Percentiles rank a stretch among this genome's conserved stretches.
Conservation (phyloP, 1,284 basidiomycete genomes). For the Cystobasidium pallidum region DNA sequence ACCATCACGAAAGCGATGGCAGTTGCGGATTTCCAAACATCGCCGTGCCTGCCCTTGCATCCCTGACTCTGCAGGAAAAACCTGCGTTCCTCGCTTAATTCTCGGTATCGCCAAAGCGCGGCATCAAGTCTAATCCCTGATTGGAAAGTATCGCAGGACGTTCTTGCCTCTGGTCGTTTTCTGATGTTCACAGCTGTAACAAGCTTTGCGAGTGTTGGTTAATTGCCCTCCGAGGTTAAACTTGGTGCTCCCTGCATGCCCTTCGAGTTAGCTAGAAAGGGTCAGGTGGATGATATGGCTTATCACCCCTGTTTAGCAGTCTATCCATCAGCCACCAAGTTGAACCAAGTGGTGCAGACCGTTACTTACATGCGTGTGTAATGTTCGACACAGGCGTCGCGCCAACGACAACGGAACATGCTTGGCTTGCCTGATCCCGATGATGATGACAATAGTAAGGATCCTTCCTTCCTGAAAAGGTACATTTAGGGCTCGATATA, state of each 20-base stretch:
- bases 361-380: too few relatives aligned
- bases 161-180: constrained; percentile 35
- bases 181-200: too few relatives aligned
- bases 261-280: constrained; percentile 35
- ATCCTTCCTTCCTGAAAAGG: too few relatives aligned
- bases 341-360: too few relatives aligned
- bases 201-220: constrained; percentile 37
- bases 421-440: constrained; percentile 32
- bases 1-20: background rate
- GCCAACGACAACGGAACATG: constrained; percentile 29
- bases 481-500: too few relatives aligned
- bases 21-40: background rate
- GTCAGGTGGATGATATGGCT: constrained; percentile 42
- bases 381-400: constrained; percentile 28
- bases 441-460: constrained; percentile 30
- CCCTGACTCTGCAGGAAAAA: background rate
- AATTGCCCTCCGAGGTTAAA: constrained; percentile 19
- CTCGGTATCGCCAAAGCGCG: background rate
- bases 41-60: background rate
- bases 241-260: constrained; percentile 31
- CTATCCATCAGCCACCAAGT: background rate
- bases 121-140: too few relatives aligned
- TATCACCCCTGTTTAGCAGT: constrained; percentile 26
- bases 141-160: constrained; percentile 29
- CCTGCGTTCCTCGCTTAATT: background rate